Base-by-base conservation (phyloP, 805 yeast genomes). In the Lachancea quebecensis region DNA sequence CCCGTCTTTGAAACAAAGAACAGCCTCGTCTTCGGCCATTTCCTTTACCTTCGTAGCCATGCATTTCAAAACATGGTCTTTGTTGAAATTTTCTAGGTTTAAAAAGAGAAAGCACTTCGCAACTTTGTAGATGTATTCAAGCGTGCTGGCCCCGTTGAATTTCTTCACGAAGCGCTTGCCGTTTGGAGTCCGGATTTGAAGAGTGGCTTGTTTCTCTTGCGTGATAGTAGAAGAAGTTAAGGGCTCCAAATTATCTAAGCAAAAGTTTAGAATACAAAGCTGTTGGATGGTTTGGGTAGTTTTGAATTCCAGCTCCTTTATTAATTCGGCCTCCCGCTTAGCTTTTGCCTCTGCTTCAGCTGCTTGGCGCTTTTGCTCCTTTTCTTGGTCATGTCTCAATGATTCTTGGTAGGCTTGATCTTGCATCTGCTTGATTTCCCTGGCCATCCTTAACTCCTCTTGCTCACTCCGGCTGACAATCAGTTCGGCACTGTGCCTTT, bases 361-460 rank as follows among this genome's bases (percentile, higher is more conserved):
- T 18, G 52, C 52, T 39, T 64, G 58, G 50, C 71, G 75, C 48
- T 74, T 68, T 34, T 70, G 63, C 55, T 75, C 75, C 55, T 81
- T 79, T 35, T 70, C 52, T 51, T 68, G 71, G 62, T 85, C 93
- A 39, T 67, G 70, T 31, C 72, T 65, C 41, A 85, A 64, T 0
- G 88, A 79, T 49, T 72, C 74, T 51, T 78, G 73, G 56, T 79
- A 85, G 15, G 86, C 87, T 40, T 69, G 66, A 52, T 84, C 88
- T 60, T 85, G 93, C 50, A 78, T 73, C 52, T 77, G 74, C 51
- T 78, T 73, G 15, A 85, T 65, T 27, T 74, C 66, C 55, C 88
- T 78, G 31, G 81, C 72, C 49, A 74, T 62, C 37, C 74, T 76
- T 41, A 78, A 66, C 47, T 83, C 86, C 46, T 78, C 72, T 41